phyloP scores from a whole-genome alignment of 2,329 filamentous ascomycete species.

The Ophiostoma sp. region DNA sequence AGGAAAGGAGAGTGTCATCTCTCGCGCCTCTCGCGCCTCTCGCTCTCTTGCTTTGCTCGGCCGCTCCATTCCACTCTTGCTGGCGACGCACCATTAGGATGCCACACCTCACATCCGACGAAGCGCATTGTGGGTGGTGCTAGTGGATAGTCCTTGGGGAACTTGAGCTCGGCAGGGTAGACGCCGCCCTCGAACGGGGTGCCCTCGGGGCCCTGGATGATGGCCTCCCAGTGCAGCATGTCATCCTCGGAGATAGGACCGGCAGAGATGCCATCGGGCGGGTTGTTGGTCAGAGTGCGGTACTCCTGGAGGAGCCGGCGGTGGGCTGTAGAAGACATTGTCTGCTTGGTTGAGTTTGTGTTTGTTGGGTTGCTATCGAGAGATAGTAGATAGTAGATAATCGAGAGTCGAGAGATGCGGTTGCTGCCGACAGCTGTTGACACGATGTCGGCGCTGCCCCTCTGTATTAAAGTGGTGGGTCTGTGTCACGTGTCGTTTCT shows the following conservation, averaged over 20 bases:
- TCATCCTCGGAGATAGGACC: slow-evolving; percentile 92
- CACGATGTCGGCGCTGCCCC: neutral
- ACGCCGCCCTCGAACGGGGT: slow-evolving; percentile 95
- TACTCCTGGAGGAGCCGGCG: slow-evolving; percentile 94
- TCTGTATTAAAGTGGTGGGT: neutral
- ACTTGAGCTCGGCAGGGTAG: slow-evolving; percentile 90
- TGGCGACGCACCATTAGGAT: slow-evolving; percentile 59
- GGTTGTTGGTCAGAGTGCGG: slow-evolving; percentile 84
- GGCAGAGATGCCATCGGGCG: slow-evolving; percentile 95
- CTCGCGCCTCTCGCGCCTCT: no score
- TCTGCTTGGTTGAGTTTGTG: no score
- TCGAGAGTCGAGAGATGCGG: no score
- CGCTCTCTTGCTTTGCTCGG: no score
- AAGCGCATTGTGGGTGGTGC: slow-evolving; percentile 96
- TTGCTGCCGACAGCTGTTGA: neutral
- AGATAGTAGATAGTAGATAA: no score
- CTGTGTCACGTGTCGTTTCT: neutral
- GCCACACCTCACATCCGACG: slow-evolving; percentile 77
- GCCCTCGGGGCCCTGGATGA: slow-evolving; percentile 91
- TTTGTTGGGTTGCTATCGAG: no score
- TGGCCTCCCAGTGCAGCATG: slow-evolving; percentile 90
- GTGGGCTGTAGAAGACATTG: slow-evolving; percentile 59
- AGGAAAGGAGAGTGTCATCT: no score
- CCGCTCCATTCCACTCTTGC: no score
- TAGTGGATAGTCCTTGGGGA: slow-evolving; percentile 94